Conservation (phyloP, 768 basidiomycete species). For the Termitomyces sp. region DNA sequence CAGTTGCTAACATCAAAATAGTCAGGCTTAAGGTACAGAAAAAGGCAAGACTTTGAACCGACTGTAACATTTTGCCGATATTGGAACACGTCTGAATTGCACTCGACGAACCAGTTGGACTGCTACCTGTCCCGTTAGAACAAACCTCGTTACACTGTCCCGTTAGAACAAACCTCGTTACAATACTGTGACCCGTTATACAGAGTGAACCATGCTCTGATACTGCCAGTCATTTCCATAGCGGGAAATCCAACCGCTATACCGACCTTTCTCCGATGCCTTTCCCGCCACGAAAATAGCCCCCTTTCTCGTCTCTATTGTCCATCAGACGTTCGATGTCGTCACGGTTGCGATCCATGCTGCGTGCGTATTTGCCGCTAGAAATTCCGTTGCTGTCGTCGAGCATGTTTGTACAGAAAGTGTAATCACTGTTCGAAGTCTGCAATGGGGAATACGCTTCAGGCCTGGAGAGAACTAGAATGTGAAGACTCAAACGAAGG, state of each 20-base stretch:
- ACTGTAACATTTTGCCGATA: too few relatives aligned
- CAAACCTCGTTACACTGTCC: too few relatives aligned
- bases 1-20: constrained; percentile 39
- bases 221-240: too few relatives aligned
- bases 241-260: too few relatives aligned
- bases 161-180: too few relatives aligned
- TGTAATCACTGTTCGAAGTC: constrained; percentile 93
- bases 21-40: constrained; percentile 16
- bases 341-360: constrained; percentile 72
- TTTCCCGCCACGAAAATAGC: constrained; percentile 94
- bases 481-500: constrained; percentile 55
- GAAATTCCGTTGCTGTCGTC: constrained; percentile 65
- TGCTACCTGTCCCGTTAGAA: too few relatives aligned
- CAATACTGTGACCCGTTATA: too few relatives aligned
- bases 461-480: constrained; percentile 1
- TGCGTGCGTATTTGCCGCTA: constrained; percentile 71
- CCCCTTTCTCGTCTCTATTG: constrained; percentile 76
- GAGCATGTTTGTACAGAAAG: constrained; percentile 86
- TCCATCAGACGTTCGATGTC: constrained; percentile 85
- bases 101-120: too few relatives aligned
- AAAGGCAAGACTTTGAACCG: too few relatives aligned
- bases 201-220: too few relatives aligned
- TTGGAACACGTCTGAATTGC: too few relatives aligned
- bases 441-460: constrained; percentile 23
- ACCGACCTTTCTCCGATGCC: constrained; percentile 81